Conservation (phyloP, 106 monocot genomes). For the Acorus calamus region DNA sequence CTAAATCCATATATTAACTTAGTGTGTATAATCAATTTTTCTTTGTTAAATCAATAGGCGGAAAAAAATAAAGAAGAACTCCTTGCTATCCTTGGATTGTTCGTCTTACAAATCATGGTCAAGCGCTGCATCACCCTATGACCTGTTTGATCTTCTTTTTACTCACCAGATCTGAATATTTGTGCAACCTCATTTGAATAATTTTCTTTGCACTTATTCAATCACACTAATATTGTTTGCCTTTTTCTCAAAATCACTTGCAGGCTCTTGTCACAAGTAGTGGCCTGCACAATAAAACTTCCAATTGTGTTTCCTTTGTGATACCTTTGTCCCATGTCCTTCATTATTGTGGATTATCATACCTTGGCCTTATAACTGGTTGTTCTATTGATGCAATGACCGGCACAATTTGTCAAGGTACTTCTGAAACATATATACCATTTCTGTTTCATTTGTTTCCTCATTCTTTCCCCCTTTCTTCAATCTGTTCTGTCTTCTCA, state of each 20-base stretch:
- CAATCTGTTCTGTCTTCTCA: conserved; percentile 5
- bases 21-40: background rate
- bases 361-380: conserved; percentile 67
- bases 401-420: conserved; percentile 32
- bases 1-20: background rate
- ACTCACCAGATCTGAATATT: background rate
- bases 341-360: conserved; percentile 64
- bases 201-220: background rate
- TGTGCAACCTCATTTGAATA: background rate
- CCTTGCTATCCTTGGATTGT: conserved; percentile 72
- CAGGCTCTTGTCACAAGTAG: conserved; percentile 77
- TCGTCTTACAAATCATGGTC: conserved; percentile 68
- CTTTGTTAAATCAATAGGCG: conserved; percentile 19
- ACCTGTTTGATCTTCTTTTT: background rate
- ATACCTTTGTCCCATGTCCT: conserved; percentile 44
- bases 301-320: conserved; percentile 27
- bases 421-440: background rate
- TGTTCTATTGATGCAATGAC: conserved; percentile 25
- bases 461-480: conserved; percentile 3
- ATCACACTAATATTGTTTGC: conserved; percentile 1
- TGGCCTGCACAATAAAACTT: conserved; percentile 17
- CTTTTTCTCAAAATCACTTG: conserved; percentile 7
- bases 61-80: conserved; percentile 49
- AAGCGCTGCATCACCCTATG: conserved; percentile 2
- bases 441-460: conserved; percentile 9